phyloP scores from a whole-genome alignment of 2,329 filamentous ascomycete genomes.

The Arthrobotrys musiformis region DNA sequence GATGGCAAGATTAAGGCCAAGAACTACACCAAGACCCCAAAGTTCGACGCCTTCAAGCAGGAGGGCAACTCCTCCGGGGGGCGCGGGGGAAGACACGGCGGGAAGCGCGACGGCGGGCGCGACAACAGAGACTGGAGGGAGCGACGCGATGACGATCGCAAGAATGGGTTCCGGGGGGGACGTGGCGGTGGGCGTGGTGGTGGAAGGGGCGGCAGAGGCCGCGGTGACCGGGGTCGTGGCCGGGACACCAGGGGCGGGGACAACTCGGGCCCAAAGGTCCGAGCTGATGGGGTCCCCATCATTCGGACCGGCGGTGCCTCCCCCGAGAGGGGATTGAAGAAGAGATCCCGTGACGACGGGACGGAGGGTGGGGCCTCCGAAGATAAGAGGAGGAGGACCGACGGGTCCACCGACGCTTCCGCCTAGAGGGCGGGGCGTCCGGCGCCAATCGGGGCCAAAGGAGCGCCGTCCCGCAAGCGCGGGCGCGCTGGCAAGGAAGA shows the following conservation, averaged over 20 bases:
- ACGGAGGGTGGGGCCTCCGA: background rate
- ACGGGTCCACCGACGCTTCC: slow-evolving; percentile 8
- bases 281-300: slow-evolving; percentile 39
- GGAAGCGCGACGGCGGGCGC: slow-evolving; percentile 59
- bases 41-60: slow-evolving; percentile 65
- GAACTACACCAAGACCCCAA: slow-evolving; percentile 53
- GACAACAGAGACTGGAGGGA: slow-evolving; percentile 63
- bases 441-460: background rate
- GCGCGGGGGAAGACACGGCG: slow-evolving; percentile 13
- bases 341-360: slow-evolving; percentile 30
- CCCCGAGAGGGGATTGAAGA: slow-evolving; percentile 20
- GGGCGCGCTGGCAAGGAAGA: background rate
- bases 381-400: slow-evolving; percentile 18
- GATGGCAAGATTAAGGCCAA: slow-evolving; percentile 75
- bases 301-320: background rate
- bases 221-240: slow-evolving; percentile 60
- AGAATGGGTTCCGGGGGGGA: slow-evolving; percentile 64
- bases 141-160: slow-evolving; percentile 62
- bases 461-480: background rate
- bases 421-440: slow-evolving; percentile 19
- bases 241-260: slow-evolving; percentile 60
- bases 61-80: slow-evolving; percentile 32
- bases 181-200: slow-evolving; percentile 59
- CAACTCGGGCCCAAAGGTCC: slow-evolving; percentile 15
- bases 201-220: slow-evolving; percentile 21